Percentiles rank a stretch among this genome's conserved stretches.
These are phyloP conservation scores for Xylaria sp. DNA, from an alignment of 2,329 filamentous ascomycete species.

Conservation along the genomic window DNA sequence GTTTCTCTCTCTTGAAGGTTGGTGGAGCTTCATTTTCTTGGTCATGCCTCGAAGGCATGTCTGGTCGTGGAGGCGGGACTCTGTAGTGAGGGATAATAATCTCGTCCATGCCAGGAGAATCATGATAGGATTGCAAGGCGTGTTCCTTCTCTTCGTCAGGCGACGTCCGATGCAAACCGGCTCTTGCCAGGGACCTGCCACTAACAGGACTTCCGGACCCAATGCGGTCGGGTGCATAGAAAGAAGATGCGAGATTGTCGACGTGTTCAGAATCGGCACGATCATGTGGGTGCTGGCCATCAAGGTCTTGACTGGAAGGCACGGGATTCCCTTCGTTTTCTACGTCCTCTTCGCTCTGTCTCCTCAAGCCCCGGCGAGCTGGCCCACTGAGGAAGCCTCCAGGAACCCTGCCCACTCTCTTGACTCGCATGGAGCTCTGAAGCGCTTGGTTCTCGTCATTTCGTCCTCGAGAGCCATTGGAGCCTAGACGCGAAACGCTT, in stretches of 20 bases:
- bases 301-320: slow-evolving; percentile 56
- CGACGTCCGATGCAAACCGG: slow-evolving; percentile 55
- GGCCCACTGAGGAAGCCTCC: slow-evolving; percentile 84
- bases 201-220: slow-evolving; percentile 70
- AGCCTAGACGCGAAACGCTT: slow-evolving; percentile 64
- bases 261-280: slow-evolving; percentile 51
- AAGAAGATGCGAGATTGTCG: slow-evolving; percentile 55
- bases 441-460: slow-evolving; percentile 72
- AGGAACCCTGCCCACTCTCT: slow-evolving; percentile 78
- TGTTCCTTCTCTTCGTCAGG: slow-evolving; percentile 50
- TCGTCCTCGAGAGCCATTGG: slow-evolving; percentile 61
- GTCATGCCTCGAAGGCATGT: slow-evolving; percentile 73
- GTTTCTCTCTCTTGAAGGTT: slow-evolving; percentile 72
- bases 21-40: slow-evolving; percentile 86
- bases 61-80: slow-evolving; percentile 64
- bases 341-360: slow-evolving; percentile 74
- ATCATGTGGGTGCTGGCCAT: slow-evolving; percentile 53
- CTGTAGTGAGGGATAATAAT: slow-evolving; percentile 66
- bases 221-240: slow-evolving; percentile 62
- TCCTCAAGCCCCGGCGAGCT: slow-evolving; percentile 76
- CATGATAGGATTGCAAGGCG: slow-evolving; percentile 41
- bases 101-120: slow-evolving; percentile 52
- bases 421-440: slow-evolving; percentile 81
- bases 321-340: slow-evolving; percentile 57
- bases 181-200: slow-evolving; percentile 57